Base-by-base conservation (phyloP, 164 flowering plant genomes). In the Piper betle region DNA sequence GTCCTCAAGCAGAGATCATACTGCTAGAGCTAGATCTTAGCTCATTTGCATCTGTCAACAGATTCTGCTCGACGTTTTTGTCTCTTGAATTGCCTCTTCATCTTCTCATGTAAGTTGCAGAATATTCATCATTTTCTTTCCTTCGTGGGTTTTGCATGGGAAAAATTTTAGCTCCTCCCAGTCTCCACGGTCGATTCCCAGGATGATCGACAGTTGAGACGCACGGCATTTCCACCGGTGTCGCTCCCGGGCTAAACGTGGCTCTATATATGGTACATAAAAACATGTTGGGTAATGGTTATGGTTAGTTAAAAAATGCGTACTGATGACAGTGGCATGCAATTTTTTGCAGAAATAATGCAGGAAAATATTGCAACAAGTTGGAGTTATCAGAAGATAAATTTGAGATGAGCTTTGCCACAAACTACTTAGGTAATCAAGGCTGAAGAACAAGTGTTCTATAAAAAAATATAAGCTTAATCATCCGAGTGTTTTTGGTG, bases 71-170 rank as follows among this genome's bases (percentile, higher is more conserved):
- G 62, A 70, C 81, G 25, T 93, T 90, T 64, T 69, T 90, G 6
- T 74, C 97, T 40, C 78, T 86, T 6, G 80, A 81, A 37, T 65
- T 90, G 7, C 96, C 99, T 43, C 97, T 93, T 41, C 83, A 89
- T 72, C 88, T 93, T 50, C 91, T 93, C 79, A 84, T 90, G 99
- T 90, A 55, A 78, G 85, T 75, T 74, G 97, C 99, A n/a, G n/a
- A n/a, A n/a, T n/a, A n/a, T n/a, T n/a, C 48, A 16, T 13, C 42
- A 6, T 11, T 20, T 5, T 50, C 11, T 9, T 13, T 8, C 7
- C 7, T 15, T 58, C 46, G 8, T 43, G 2, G 12, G 50, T 43
- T 15, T 43, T 43, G n/a, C 50, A 43, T 43, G 12, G 6, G 6
- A 43, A n/a, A n/a, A n/a, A n/a, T n/a, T n/a, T n/a, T n/a, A n/a